Conservation (phyloP, 805 yeast genomes). For the Lipomyces mesembrius region DNA sequence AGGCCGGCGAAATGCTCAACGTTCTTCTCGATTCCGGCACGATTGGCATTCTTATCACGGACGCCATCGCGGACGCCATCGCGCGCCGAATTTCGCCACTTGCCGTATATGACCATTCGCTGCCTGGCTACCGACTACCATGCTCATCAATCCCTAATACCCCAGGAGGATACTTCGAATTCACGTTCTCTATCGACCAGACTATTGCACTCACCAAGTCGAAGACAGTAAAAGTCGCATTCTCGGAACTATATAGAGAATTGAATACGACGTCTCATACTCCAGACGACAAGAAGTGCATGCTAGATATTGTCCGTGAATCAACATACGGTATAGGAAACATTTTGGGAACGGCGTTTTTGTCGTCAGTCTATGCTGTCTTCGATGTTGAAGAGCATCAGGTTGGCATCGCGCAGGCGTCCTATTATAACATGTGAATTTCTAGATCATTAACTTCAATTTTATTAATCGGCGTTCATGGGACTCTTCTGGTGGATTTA, state of each 20-base stretch:
- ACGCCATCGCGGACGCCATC: slow-evolving; percentile 28
- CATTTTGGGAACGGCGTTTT: slow-evolving; percentile 32
- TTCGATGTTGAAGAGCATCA: slow-evolving; percentile 23
- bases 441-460: neutral
- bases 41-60: slow-evolving; percentile 22
- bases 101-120: slow-evolving; percentile 25
- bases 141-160: slow-evolving; percentile 10
- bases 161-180: neutral
- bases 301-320: slow-evolving; percentile 30
- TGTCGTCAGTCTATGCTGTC: slow-evolving; percentile 27
- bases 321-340: slow-evolving; percentile 32
- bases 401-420: slow-evolving; percentile 31
- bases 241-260: slow-evolving; percentile 21
- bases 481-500: neutral
- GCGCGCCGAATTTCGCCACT: slow-evolving; percentile 17
- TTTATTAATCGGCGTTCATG: slow-evolving; percentile 11
- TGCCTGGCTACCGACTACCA: slow-evolving; percentile 32
- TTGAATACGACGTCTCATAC: neutral
- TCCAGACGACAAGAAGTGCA: slow-evolving; percentile 10
- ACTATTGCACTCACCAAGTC: neutral
- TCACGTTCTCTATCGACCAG: neutral
- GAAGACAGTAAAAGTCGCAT: slow-evolving; percentile 18
- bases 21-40: slow-evolving; percentile 35
- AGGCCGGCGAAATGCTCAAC: neutral
- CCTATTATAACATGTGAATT: slow-evolving; percentile 15